Conservation (phyloP, 108 stramenopile species). For the Nitzschia inconspicua region DNA sequence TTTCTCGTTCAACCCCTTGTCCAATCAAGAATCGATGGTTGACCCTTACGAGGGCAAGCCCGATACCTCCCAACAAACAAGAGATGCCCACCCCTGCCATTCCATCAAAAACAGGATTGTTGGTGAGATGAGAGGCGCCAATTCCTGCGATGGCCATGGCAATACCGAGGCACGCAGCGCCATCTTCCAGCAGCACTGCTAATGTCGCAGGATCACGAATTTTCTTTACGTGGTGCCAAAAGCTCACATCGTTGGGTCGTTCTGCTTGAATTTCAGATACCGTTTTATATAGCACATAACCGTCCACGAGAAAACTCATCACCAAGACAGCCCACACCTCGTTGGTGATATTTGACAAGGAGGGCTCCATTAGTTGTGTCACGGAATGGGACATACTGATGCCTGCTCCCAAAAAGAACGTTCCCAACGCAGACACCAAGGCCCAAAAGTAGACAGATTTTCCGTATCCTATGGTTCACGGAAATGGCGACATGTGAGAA, state of each 20-base stretch:
- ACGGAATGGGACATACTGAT: constrained; percentile 87
- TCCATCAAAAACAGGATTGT: constrained; percentile 85
- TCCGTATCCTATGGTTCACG: constrained; percentile 13
- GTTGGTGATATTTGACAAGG: constrained; percentile 48
- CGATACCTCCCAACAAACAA: constrained; percentile 84
- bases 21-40: constrained; percentile 94
- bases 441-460: constrained; percentile 90
- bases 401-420: constrained; percentile 94
- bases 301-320: constrained; percentile 83
- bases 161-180: constrained; percentile 94
- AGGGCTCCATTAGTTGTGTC: constrained; percentile 58
- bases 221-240: constrained; percentile 59
- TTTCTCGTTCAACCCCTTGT: constrained; percentile 86
- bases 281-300: constrained; percentile 82
- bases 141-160: constrained; percentile 93
- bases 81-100: constrained; percentile 91
- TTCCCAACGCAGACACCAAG: constrained; percentile 90
- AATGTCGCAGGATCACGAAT: constrained; percentile 94
- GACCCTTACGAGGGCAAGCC: constrained; percentile 73
- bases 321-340: constrained; percentile 90
- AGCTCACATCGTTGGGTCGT: constrained; percentile 48
- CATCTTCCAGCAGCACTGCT: constrained; percentile 95
- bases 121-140: constrained; percentile 72
- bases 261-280: constrained; percentile 48
- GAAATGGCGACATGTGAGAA: constrained; percentile 33